Evolutionary conservation across 768 basidiomycete species (phyloP).

Genomic region (Amanita muscaria): DNA sequence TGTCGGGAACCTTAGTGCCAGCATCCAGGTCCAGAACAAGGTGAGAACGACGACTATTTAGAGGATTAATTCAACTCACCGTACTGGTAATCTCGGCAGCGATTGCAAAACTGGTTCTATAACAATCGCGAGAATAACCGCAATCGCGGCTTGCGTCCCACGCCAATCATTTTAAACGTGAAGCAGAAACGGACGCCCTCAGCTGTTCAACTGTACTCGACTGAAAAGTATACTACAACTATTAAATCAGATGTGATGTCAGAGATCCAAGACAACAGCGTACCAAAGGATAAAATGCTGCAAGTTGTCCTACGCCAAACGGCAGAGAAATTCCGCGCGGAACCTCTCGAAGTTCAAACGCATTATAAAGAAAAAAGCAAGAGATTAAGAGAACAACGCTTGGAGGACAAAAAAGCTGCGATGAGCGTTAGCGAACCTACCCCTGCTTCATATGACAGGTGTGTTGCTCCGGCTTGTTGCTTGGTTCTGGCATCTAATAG

Average conservation of each 20-base stretch:
- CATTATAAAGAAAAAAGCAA: not conserved
- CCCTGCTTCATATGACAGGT: not conserved
- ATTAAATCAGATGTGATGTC: not conserved
- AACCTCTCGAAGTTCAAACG: slow-evolving; percentile 7
- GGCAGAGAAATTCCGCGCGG: not conserved
- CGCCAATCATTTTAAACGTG: not conserved
- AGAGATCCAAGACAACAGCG: slow-evolving; percentile 5
- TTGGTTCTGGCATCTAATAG: not conserved
- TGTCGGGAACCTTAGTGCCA: not conserved
- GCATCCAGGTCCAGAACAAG: not conserved
- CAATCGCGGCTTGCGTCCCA: not conserved
- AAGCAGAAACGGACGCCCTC: not conserved
- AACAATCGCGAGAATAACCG: slow-evolving; percentile 7
- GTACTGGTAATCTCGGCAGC: not conserved
- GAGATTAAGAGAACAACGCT: not conserved
- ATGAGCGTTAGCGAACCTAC: not conserved
- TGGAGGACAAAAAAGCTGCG: no score
- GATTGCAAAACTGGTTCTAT: slow-evolving; percentile 8
- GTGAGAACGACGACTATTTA: not conserved
- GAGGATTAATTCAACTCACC: not conserved
- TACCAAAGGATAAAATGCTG: slow-evolving; percentile 1
- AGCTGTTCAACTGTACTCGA: not conserved
- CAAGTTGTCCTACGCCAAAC: not conserved
- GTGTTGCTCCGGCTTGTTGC: no score
- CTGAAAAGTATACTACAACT: not conserved